Evolutionary conservation across 2,329 filamentous ascomycete genomes (phyloP), one percentile per base, ranked within the genome.

Genomic region (Fusarium sp.): DNA sequence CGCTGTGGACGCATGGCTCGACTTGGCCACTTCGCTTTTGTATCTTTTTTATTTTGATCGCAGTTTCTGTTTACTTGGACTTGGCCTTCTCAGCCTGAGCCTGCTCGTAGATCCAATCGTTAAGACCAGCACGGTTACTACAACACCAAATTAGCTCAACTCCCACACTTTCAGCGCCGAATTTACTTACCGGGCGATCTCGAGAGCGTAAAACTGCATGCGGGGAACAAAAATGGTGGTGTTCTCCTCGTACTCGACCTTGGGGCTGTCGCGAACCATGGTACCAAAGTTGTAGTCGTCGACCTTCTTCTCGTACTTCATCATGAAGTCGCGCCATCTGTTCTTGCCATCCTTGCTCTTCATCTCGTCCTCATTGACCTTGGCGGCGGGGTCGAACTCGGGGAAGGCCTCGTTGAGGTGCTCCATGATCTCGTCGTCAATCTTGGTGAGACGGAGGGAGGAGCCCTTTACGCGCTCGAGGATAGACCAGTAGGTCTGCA

Each of bases 211-310:
- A 63, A 86, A 86, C 75, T 86, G 84, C 82, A 86, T 86, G 28
- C 86, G 81, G 34, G 86, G 86, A 8, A 88, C 86, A 75, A 99
- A 98, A 55, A 99, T 97, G 5, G 94, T 97, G 57, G 91, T 93
- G 59, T 97, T 85, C 82, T 97, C 86, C 55, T 91, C 93, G 79
- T 99, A 98, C 81, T 98, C 95, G 55, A 81, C 89, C 75, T 92
- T 93, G 39, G 93, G 87, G 76, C 88, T 92, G 60, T 88, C 86
- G 61, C 96, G 89, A 75, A 99, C 80, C 87, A 99, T 94, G 34
- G 96, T 98, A 58, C 96, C 96, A 81, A 98, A 99, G 85, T 98
- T 99, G 86, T 90, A 99, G 82, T 99, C 97, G 69, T 96, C 91
- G n/a, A 99, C 85, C 82, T 88, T 95, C 81, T 97, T 94, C 83